Conservation (phyloP, 2,329 filamentous ascomycete species). For the Fragosphaeria purpurea region DNA sequence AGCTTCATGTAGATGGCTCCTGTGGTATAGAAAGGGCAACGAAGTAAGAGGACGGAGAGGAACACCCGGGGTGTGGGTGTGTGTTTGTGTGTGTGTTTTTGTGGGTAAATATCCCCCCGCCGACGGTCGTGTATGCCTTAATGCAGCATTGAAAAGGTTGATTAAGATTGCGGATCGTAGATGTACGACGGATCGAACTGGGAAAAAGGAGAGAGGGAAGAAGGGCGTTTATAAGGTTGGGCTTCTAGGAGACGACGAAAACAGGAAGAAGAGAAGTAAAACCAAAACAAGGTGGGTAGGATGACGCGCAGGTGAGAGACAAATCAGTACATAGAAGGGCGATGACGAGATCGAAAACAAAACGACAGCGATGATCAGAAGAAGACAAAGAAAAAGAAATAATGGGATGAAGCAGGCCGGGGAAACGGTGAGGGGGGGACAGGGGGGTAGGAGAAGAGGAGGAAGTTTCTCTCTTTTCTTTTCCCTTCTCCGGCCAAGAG, state of each 20-base stretch:
- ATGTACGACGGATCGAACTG: conserved; percentile 1
- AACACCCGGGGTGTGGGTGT: neutral
- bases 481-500: neutral
- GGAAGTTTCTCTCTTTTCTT: neutral
- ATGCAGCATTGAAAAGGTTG: conserved; percentile 3
- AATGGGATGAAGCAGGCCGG: neutral
- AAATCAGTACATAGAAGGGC: neutral
- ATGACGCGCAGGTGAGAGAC: neutral
- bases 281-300: neutral
- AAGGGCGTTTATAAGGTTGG: neutral
- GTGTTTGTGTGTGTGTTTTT: neutral
- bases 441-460: neutral
- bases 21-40: conserved; percentile 1
- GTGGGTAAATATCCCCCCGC: neutral
- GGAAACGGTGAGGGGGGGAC: too few species aligned
- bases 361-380: neutral
- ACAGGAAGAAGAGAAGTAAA: neutral
- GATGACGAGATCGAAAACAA: neutral
- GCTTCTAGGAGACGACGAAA: neutral
- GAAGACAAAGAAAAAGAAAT: neutral
- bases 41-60: neutral
- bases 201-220: neutral
- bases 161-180: neutral
- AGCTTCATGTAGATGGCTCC: conserved; percentile 19
- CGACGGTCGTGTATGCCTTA: conserved; percentile 7